A percentile compares a stretch with the other conserved stretches of the same genome.
phyloP scores from a whole-genome alignment of 441 rosid genomes.

The Pelargonium citronellum region DNA sequence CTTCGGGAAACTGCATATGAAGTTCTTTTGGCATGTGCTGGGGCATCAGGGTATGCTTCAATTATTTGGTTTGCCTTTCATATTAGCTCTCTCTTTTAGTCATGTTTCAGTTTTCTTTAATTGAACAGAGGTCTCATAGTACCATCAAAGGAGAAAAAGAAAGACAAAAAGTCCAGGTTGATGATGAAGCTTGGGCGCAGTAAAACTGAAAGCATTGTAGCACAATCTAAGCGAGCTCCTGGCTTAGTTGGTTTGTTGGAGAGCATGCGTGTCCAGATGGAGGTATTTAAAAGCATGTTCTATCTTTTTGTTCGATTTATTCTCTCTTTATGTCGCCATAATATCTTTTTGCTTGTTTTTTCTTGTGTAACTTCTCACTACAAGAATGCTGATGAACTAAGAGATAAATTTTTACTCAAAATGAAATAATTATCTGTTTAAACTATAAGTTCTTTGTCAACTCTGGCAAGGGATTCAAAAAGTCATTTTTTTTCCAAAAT shows the following conservation, averaged over 20 bases:
- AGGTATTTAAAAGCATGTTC: conserved; percentile 40
- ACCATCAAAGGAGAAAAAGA: conserved; percentile 87
- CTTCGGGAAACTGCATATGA: conserved; percentile 94
- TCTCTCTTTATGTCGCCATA: conserved; percentile 1
- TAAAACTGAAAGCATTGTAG: conserved; percentile 53
- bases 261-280: conserved; percentile 91
- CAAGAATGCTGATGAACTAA: neutral
- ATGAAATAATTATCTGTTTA: neutral
- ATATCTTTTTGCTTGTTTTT: neutral
- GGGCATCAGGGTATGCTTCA: conserved; percentile 78
- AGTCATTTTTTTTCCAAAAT: neutral
- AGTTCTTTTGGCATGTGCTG: conserved; percentile 92
- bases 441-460: neutral
- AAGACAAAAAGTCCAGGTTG: conserved; percentile 75
- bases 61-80: conserved; percentile 13
- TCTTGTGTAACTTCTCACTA: neutral
- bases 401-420: neutral
- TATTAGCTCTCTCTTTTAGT: conserved; percentile 11
- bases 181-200: conserved; percentile 92
- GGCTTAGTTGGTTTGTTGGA: conserved; percentile 85
- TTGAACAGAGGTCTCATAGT: conserved; percentile 77
- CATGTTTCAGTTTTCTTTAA: neutral
- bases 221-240: conserved; percentile 56
- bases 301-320: neutral
- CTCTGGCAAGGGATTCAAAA: neutral